Evolutionary conservation across 1,139 yeast genomes (phyloP).

Genomic region (Candida glucosophila): DNA sequence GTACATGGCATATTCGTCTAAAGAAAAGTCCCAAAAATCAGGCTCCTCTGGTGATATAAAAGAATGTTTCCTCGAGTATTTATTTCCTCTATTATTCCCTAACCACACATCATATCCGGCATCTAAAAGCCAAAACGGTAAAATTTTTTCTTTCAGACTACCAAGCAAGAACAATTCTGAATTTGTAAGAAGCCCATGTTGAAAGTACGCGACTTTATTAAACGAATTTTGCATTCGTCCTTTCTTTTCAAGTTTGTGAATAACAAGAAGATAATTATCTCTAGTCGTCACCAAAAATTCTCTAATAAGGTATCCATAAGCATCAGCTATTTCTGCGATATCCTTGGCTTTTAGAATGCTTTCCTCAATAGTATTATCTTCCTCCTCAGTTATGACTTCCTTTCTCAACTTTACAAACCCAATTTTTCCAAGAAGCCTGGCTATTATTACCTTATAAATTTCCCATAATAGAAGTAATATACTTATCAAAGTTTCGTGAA

Average conservation of each 20-base stretch:
- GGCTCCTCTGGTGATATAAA: constrained; percentile 30
- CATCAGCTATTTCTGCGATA: constrained; percentile 55
- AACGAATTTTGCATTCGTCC: constrained; percentile 1
- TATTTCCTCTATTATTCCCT: constrained; percentile 30
- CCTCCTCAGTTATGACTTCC: too few species aligned
- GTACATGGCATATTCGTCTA: constrained; percentile 77
- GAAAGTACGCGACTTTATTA: constrained; percentile 29
- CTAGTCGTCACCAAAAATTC: constrained; percentile 59
- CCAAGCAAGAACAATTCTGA: constrained; percentile 39
- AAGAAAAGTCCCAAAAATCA: constrained; percentile 74
- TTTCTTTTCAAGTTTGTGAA: constrained; percentile 24
- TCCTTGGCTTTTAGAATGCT: constrained; percentile 29
- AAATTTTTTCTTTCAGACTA: constrained; percentile 19
- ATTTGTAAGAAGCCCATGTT: constrained; percentile 39
- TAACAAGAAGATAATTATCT: constrained; percentile 33
- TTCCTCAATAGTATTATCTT: constrained; percentile 1
- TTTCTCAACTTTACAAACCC: too few species aligned
- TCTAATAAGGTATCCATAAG: constrained; percentile 56
- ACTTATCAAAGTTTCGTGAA: too few species aligned
- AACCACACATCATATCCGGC: constrained; percentile 30
- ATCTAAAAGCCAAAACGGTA: constrained; percentile 23
- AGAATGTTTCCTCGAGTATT: constrained; percentile 31
- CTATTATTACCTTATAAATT: too few species aligned
- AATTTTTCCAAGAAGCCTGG: too few species aligned
- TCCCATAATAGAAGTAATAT: too few species aligned